phyloP scores from a whole-genome alignment of 345 rosid species.

The Linum usitatissimum region DNA sequence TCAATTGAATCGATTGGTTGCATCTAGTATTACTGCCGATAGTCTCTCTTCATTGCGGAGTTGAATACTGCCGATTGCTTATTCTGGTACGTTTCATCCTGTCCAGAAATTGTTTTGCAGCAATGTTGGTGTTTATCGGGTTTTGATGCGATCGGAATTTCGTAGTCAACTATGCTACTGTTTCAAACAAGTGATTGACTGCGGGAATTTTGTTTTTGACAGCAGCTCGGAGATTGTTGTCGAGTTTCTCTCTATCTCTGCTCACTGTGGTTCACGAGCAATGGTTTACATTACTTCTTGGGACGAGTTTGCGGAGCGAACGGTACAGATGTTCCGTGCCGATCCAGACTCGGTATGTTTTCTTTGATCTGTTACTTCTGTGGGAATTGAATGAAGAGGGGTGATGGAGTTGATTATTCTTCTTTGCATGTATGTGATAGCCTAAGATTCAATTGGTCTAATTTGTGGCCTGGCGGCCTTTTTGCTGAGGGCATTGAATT shows the following conservation, averaged over 20 bases:
- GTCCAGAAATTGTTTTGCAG: too few species aligned
- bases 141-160: too few species aligned
- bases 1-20: too few species aligned
- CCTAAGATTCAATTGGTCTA: background rate
- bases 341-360: slow-evolving; percentile 76
- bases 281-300: slow-evolving; percentile 73
- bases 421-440: background rate
- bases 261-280: background rate
- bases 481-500: background rate
- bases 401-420: background rate
- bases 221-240: background rate
- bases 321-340: slow-evolving; percentile 70
- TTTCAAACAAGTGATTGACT: too few species aligned
- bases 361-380: slow-evolving; percentile 1
- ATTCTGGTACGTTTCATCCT: too few species aligned
- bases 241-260: background rate
- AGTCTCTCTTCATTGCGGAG: too few species aligned
- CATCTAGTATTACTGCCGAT: too few species aligned
- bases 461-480: background rate
- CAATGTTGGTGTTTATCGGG: too few species aligned
- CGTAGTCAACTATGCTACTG: too few species aligned
- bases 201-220: background rate
- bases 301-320: slow-evolving; percentile 80
- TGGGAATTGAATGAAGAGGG: slow-evolving; percentile 1
- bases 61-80: too few species aligned